Conservation (phyloP, 23 red algal genomes). For the Gracilaria caudata region DNA sequence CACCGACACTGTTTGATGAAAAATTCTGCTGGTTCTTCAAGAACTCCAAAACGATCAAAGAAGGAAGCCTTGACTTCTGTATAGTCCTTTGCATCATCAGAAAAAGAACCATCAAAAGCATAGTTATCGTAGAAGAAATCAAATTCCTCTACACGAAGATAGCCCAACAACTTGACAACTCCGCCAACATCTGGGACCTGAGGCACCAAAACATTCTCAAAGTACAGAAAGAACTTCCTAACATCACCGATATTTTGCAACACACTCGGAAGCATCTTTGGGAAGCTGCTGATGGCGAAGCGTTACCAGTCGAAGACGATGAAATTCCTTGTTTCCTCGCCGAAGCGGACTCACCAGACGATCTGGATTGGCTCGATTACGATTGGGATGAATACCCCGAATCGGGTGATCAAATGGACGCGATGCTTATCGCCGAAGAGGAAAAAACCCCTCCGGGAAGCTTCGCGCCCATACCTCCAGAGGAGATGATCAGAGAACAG, state of each 20-base stretch:
- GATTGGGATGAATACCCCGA: neutral
- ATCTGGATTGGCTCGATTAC: neutral
- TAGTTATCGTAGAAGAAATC: too few species aligned
- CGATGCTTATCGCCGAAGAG: neutral
- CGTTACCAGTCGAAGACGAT: neutral
- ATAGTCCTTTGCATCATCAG: neutral
- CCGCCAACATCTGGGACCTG: neutral
- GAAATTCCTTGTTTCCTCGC: neutral
- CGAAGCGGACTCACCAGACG: neutral
- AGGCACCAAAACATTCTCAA: too few species aligned
- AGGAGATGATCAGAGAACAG: constrained; percentile 27
- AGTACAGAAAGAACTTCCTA: too few species aligned
- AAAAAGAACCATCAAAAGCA: neutral
- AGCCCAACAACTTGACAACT: too few species aligned
- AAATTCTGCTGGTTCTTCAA: too few species aligned
- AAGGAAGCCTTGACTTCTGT: too few species aligned
- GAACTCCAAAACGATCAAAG: too few species aligned
- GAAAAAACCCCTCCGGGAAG: neutral
- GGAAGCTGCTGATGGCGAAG: neutral
- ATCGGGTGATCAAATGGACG: neutral
- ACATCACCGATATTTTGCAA: neutral
- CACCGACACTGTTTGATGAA: too few species aligned
- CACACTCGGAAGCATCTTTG: too few species aligned
- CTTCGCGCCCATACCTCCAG: constrained; percentile 17
- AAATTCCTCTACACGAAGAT: too few species aligned